phyloP scores from a whole-genome alignment of 176 grass and related monocot genomes.

The Aegilops tauschii region DNA sequence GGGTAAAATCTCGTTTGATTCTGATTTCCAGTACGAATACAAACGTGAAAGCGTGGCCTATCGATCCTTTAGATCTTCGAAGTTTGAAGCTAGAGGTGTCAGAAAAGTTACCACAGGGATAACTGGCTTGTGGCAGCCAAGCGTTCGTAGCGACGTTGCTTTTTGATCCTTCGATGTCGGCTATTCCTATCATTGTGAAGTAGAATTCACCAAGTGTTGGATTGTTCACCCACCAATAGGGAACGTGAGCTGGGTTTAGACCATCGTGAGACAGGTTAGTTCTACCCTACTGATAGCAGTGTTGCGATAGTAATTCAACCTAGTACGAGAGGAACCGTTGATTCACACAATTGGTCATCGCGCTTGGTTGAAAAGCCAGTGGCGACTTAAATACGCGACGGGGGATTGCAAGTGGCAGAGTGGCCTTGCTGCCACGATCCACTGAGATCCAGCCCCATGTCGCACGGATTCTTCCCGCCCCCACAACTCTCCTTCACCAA shows the following conservation, averaged over 20 bases:
- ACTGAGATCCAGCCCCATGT: constrained; percentile 54
- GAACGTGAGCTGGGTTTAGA: too few species aligned
- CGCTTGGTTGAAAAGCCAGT: constrained; percentile 72
- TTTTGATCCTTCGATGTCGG: too few species aligned
- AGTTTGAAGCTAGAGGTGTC: constrained; percentile 17
- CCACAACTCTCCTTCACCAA: neutral
- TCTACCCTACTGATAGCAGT: too few species aligned
- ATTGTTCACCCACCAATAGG: too few species aligned
- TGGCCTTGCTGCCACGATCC: constrained; percentile 76
- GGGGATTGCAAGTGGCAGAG: constrained; percentile 64
- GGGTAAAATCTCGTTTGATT: constrained; percentile 78
- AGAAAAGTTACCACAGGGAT: constrained; percentile 54
- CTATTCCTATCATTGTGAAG: too few species aligned
- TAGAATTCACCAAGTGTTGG: too few species aligned
- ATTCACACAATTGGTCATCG: constrained; percentile 65
- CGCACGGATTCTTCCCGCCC: constrained; percentile 56
- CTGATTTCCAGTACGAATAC: constrained; percentile 62
- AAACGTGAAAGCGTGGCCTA: constrained; percentile 71
- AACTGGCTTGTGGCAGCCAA: constrained; percentile 78
- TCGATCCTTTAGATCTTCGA: constrained; percentile 67
- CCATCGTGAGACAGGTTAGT: too few species aligned
- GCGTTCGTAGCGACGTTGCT: neutral
- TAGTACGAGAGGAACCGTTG: too few species aligned
- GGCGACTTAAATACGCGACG: neutral
- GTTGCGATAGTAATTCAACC: too few species aligned